Conservation (phyloP, 257 asterid genomes). For the Solanum gracilifrons region DNA sequence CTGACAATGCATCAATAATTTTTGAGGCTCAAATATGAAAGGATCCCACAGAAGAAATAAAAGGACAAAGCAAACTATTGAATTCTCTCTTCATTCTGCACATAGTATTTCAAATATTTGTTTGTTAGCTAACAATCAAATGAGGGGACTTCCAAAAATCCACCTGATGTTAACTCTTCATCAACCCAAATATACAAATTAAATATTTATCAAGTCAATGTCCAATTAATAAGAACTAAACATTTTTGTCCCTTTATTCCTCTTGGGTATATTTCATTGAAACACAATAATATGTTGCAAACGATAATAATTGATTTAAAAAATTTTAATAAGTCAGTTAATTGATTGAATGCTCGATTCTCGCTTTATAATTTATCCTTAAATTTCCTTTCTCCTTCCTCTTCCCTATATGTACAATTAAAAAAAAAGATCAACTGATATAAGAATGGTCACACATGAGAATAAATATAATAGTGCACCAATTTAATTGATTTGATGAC, state of each 20-base stretch:
- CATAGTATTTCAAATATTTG: neutral
- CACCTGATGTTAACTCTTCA: neutral
- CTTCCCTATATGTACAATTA: neutral
- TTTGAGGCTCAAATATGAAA: neutral
- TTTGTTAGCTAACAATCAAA: neutral
- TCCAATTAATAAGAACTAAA: neutral
- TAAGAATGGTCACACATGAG: neutral
- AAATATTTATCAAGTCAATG: neutral
- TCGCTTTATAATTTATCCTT: neutral
- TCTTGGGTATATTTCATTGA: neutral
- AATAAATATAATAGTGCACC: neutral
- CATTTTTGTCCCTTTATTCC: no score
- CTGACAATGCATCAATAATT: neutral
- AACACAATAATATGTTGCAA: no score
- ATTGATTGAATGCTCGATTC: neutral
- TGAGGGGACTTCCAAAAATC: neutral
- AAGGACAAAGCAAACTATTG: neutral
- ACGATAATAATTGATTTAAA: no score
- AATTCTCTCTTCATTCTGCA: neutral
- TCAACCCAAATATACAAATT: neutral
- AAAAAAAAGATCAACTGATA: neutral
- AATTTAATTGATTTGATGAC: neutral
- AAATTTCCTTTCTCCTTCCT: neutral
- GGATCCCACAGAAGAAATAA: neutral
- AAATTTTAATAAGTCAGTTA: neutral